phyloP scores from a whole-genome alignment of 371 early-diverging fungal species.

The Mucor mucedo region DNA sequence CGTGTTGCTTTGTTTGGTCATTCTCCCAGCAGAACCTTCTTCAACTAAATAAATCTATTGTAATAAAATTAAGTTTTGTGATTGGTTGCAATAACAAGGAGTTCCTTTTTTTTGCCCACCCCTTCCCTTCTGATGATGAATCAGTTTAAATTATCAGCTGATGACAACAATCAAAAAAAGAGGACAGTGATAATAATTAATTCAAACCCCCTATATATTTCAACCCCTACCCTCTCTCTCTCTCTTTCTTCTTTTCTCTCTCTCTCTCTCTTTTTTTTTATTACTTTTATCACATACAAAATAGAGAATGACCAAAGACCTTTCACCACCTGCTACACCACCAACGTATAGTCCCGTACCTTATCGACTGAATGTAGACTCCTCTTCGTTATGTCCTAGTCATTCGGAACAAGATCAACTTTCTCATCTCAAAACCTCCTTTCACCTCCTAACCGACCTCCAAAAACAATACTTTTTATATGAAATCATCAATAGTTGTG shows the following conservation, averaged over 20 bases:
- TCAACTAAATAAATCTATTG: constrained; percentile 65
- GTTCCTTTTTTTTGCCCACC: not conserved
- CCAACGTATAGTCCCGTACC: constrained; percentile 39
- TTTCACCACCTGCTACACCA: constrained; percentile 55
- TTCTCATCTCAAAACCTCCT: constrained; percentile 38
- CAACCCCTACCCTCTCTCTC: constrained; percentile 4
- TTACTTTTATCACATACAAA: not conserved
- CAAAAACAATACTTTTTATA: constrained; percentile 47
- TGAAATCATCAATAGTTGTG: constrained; percentile 58
- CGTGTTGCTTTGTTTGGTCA: constrained; percentile 88
- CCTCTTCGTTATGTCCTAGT: not conserved
- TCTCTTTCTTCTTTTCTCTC: constrained; percentile 10
- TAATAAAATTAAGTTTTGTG: not conserved
- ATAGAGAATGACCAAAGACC: constrained; percentile 27
- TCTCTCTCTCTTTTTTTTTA: not conserved
- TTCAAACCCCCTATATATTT: not conserved
- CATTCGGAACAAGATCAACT: constrained; percentile 34
- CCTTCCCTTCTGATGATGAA: not conserved
- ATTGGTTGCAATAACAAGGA: not conserved
- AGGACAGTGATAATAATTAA: not conserved
- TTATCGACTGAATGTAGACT: constrained; percentile 24
- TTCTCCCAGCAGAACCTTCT: constrained; percentile 90
- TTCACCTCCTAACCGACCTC: constrained; percentile 40
- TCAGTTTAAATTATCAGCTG: too few relatives aligned
- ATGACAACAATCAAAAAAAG: not conserved